These are phyloP conservation scores for Lecanicillium sp. DNA, from an alignment of 2,329 filamentous ascomycete genomes.

Conservation along the genomic window DNA sequence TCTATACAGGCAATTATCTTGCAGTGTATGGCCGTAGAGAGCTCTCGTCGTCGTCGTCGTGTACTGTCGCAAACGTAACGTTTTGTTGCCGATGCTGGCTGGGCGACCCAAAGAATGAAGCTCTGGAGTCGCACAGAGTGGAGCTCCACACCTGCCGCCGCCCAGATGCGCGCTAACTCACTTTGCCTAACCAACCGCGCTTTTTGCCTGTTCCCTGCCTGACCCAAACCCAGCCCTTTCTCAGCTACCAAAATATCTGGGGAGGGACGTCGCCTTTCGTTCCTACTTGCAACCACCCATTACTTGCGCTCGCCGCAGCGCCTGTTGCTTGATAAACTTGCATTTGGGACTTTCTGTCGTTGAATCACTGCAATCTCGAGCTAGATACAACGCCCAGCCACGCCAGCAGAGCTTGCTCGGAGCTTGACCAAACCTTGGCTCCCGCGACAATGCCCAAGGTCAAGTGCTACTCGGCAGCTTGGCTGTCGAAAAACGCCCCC, in stretches of 20 bases:
- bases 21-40: too few relatives aligned
- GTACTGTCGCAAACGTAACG: not conserved
- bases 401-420: too few relatives aligned
- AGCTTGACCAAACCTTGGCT: too few relatives aligned
- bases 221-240: not conserved
- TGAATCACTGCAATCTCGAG: too few relatives aligned
- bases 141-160: constrained; percentile 1
- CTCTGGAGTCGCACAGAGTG: constrained; percentile 5
- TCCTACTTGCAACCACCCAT: not conserved
- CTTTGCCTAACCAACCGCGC: not conserved
- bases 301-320: too few relatives aligned
- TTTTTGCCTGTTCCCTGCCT: not conserved
- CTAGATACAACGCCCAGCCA: too few relatives aligned
- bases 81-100: constrained; percentile 2
- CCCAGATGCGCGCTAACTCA: not conserved
- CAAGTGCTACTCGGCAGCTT: constrained; percentile 76
- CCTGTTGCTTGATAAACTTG: too few relatives aligned
- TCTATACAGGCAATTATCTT: too few relatives aligned
- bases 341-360: too few relatives aligned
- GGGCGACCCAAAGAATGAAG: constrained; percentile 3
- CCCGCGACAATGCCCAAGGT: constrained; percentile 92
- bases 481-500: constrained; percentile 71
- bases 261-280: not conserved
- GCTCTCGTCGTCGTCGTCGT: not conserved
- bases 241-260: not conserved